phyloP scores from a whole-genome alignment of 768 basidiomycete genomes.

The Kwoniella europaea region DNA sequence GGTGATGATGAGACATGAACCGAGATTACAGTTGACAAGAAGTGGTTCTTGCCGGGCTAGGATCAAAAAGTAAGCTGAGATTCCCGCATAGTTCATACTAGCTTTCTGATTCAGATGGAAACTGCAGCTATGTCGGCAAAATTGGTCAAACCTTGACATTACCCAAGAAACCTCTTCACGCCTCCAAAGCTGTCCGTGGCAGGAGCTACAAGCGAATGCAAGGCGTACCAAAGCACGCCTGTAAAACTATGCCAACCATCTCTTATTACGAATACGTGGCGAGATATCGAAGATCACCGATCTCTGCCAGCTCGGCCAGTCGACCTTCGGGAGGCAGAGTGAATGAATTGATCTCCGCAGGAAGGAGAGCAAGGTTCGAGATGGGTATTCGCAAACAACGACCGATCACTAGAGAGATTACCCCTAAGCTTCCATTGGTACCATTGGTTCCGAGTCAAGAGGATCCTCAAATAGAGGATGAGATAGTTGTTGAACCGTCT shows the following conservation, averaged over 20 bases:
- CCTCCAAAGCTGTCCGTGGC: neutral
- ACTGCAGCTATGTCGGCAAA: neutral
- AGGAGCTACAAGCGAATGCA: constrained; percentile 10
- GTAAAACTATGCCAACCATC: constrained; percentile 12
- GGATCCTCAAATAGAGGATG: constrained; percentile 4
- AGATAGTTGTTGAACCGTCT: constrained; percentile 1
- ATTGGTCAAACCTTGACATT: constrained; percentile 2
- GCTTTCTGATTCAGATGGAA: neutral
- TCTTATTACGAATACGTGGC: constrained; percentile 9
- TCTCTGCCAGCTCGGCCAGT: neutral
- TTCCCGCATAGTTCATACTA: neutral
- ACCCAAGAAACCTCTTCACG: neutral
- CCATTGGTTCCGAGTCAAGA: neutral
- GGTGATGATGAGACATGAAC: neutral
- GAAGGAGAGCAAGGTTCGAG: constrained; percentile 14
- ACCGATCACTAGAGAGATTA: neutral
- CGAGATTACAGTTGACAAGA: neutral
- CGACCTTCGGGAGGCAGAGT: neutral
- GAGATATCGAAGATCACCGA: neutral
- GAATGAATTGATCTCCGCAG: constrained; percentile 15
- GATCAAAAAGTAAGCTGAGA: neutral
- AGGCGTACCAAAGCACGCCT: constrained; percentile 6
- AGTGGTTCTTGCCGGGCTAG: neutral
- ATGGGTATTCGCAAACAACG: constrained; percentile 7
- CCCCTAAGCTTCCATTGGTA: neutral